These are phyloP conservation scores for Exophiala phaeomuriformis DNA, from an alignment of 2,329 filamentous ascomycete species.

Conservation along the genomic window DNA sequence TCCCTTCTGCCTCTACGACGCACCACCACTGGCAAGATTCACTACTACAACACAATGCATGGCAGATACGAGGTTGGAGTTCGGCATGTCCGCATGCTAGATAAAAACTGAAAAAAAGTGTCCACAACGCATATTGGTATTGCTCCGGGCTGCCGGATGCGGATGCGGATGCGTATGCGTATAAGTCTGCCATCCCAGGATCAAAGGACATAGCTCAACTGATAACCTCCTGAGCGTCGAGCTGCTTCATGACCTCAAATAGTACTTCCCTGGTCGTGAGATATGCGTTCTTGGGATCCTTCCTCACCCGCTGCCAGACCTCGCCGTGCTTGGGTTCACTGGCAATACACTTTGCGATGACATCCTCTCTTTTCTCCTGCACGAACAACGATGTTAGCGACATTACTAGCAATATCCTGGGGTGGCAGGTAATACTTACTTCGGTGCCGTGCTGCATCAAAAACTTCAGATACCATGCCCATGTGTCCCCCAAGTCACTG, in stretches of 20 bases:
- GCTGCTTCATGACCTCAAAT: conserved; percentile 61
- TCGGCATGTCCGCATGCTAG: too few species aligned
- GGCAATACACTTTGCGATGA: conserved; percentile 69
- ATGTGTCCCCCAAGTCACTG: conserved; percentile 79
- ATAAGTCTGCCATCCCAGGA: neutral
- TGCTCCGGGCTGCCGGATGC: neutral
- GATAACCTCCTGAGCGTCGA: conserved; percentile 33
- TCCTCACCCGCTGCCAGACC: conserved; percentile 77
- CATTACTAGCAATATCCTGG: conserved; percentile 8
- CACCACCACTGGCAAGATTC: too few species aligned
- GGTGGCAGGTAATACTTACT: conserved; percentile 32
- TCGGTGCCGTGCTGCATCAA: conserved; percentile 84
- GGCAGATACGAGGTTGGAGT: too few species aligned
- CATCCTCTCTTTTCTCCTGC: conserved; percentile 76
- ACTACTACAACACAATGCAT: too few species aligned
- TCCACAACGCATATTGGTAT: too few species aligned
- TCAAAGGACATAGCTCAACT: neutral
- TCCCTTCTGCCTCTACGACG: too few species aligned
- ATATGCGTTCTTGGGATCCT: conserved; percentile 73
- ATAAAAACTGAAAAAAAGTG: too few species aligned
- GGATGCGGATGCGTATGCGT: neutral
- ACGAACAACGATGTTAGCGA: conserved; percentile 6
- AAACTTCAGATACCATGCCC: conserved; percentile 98
- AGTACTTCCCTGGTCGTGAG: conserved; percentile 73
- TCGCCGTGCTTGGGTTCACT: conserved; percentile 91